These are phyloP conservation scores for Trichothecium roseum DNA, from an alignment of 2,329 filamentous ascomycete genomes.

Conservation along the genomic window DNA sequence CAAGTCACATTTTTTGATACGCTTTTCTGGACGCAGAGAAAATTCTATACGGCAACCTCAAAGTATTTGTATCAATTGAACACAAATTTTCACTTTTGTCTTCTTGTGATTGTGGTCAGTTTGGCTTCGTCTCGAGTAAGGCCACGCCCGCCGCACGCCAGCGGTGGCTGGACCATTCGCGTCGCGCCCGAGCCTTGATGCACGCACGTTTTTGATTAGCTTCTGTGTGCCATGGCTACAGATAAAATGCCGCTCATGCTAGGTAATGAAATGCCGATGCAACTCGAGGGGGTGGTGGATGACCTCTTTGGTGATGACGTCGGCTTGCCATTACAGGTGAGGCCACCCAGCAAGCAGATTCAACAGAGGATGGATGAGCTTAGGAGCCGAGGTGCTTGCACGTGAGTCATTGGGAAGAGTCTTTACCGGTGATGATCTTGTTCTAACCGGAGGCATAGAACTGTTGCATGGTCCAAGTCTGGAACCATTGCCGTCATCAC, in stretches of 20 bases:
- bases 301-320: constrained; percentile 68
- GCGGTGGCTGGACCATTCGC: background rate
- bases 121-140: too few relatives aligned
- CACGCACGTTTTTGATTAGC: too few relatives aligned
- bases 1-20: too few relatives aligned
- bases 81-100: too few relatives aligned
- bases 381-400: constrained; percentile 65
- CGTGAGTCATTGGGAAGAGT: too few relatives aligned
- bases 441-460: constrained; percentile 43
- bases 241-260: constrained; percentile 31
- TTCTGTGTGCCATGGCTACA: background rate
- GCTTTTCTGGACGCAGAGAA: too few relatives aligned
- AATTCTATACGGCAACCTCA: too few relatives aligned
- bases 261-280: constrained; percentile 33
- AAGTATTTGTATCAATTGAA: too few relatives aligned
- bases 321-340: constrained; percentile 37
- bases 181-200: background rate
- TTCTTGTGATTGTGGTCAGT: too few relatives aligned
- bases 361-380: constrained; percentile 68
- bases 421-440: background rate
- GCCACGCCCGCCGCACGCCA: too few relatives aligned
- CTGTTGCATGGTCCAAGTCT: constrained; percentile 77
- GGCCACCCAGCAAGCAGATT: constrained; percentile 45
- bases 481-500: constrained; percentile 79
- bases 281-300: constrained; percentile 52